Evolutionary conservation across 345 rosid species (phyloP), one percentile per base, ranked within the genome.

Genomic region (Euphorbia tirucalli): DNA sequence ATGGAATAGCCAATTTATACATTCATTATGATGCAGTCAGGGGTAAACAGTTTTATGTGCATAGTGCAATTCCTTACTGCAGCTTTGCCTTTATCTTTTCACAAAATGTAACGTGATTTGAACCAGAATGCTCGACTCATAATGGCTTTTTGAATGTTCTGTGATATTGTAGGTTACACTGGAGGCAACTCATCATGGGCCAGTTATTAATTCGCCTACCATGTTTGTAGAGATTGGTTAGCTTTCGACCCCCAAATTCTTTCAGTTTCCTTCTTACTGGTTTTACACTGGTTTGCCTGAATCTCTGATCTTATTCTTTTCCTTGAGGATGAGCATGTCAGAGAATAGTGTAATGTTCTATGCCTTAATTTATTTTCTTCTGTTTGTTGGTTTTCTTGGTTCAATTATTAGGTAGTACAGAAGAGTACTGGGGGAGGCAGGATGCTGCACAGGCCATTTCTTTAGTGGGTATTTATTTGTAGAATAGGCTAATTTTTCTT

Each of bases 351-450:
- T 62, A 19, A 35, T 61, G 1, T 19, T 35, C 8, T 9, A 1
- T 6, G 8, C 10, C 61, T 41, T 39, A 11, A 3, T 7, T 18
- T 21, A 21, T 21, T 64, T 64, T 43, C 66, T 70, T 41, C 19
- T 58, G 41, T 16, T 11, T 58, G 28, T 25, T 4, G 66, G 59
- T 41, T 70, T 3, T 61, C 48, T 14, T 61, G 65, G 48, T 61
- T 28, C 50, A 71, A 9, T 61, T 61, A 27, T 43, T 18, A 72
- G 75, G 75, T 64, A 72, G 75, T 44, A 72, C 75, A 52, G 70
- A 72, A 55, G 75, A 72, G 52, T 72, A 72, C 70, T 72, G 75
- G 70, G 52, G 66, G 63, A 72, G 75, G 62, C 75, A 63, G 75
- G 75, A 64, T 54, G 75, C 75, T 35, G 75, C 75, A 16, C 64